Evolutionary conservation across 768 basidiomycete genomes (phyloP), one percentile per base, ranked within the genome.

Genomic region (Suillus occidentalis): DNA sequence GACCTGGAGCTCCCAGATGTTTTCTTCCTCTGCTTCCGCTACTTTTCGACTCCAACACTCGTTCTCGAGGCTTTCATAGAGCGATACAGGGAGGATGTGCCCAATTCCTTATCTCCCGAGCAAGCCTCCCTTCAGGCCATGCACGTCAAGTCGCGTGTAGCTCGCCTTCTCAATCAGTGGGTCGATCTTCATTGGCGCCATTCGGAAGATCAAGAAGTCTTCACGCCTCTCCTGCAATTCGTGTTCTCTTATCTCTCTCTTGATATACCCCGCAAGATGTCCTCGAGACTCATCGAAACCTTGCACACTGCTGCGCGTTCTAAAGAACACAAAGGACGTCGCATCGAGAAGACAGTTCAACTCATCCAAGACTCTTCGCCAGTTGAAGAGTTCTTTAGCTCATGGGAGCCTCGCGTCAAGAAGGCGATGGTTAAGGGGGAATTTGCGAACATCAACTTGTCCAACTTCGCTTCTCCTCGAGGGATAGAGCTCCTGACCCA

Each of bases 1-100:
- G 82, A 87, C 63, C 72, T 75, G 61, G 73, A 83, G 45, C 72
- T 90, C 75, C 70, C 76, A 65, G 73, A 83, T 65, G 74, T 84
- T 1, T 90, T 93, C 77, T 88, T 91, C 76, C 75, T 87, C 22
- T 86, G 84, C 60, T 93, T 92, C 76, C 86, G 90, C 34, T 82
- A 86, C 66, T 92, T 90, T 78, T 82, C 84, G 16, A 80, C 81
- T 0, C 83, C 91, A 0, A 28, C 52, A 18, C 78, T 81, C 8
- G 77, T 88, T 13, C 76, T 86, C 40, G 73, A 76, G 0, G 74
- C 79, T 7, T 72, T 87, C 28, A 67, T 84, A 31, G 72, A 71
- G 6, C 84, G 89, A 49, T 93, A 85, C 73, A 74, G 84, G 60
- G 79, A 81, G 63, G 45, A 31, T 39, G 37, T 60, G 57, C n/a